Evolutionary conservation across 345 rosid genomes (phyloP).

Genomic region (Lumnitzera racemosa): DNA sequence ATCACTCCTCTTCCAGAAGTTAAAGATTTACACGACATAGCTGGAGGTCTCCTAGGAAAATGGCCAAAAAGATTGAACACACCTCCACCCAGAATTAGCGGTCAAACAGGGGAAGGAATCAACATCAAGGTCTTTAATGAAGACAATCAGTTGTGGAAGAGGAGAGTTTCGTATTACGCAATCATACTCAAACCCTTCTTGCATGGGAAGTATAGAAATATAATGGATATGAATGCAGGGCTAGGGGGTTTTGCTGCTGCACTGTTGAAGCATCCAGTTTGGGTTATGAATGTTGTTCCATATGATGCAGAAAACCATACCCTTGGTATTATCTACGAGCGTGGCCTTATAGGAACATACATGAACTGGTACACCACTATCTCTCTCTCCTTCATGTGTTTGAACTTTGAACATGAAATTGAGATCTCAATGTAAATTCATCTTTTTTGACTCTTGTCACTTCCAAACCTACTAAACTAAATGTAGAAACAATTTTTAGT

Average conservation of each 20-base stretch:
- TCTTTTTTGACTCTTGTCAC: not conserved
- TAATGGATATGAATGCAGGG: constrained; percentile 72
- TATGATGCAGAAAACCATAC: constrained; percentile 34
- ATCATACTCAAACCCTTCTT: constrained; percentile 31
- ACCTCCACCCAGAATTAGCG: constrained; percentile 32
- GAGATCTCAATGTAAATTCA: not conserved
- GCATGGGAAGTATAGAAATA: constrained; percentile 42
- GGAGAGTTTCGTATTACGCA: constrained; percentile 31
- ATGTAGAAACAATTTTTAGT: no score
- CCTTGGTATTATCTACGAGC: constrained; percentile 53
- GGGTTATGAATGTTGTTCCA: constrained; percentile 73
- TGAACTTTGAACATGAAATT: not conserved
- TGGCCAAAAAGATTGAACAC: constrained; percentile 47
- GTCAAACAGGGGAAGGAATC: constrained; percentile 20
- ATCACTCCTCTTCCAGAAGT: constrained; percentile 42
- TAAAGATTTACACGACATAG: constrained; percentile 12
- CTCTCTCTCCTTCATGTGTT: not conserved
- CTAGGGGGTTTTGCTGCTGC: constrained; percentile 70
- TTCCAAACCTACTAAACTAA: no score
- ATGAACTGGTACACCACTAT: constrained; percentile 50
- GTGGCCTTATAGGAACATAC: constrained; percentile 68
- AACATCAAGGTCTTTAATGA: constrained; percentile 22
- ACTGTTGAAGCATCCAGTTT: constrained; percentile 36
- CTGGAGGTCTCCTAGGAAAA: constrained; percentile 31
- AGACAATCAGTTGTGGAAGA: constrained; percentile 40